Base-by-base conservation (phyloP, 306 rosid species). In the Malus sylvestris region DNA sequence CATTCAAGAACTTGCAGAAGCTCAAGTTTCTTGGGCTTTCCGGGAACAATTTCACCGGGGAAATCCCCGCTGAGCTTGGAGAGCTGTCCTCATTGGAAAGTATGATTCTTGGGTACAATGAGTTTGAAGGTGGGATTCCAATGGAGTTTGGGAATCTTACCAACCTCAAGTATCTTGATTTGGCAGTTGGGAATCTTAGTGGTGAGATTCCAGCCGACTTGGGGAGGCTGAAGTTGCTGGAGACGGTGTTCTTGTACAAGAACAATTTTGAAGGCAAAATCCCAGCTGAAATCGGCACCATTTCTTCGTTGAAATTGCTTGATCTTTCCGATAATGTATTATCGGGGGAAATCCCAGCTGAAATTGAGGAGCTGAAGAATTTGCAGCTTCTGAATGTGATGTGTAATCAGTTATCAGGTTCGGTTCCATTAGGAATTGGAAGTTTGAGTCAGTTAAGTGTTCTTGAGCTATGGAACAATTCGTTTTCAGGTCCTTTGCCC, bases 1-100 rank as follows among this genome's bases (percentile, higher is more conserved):
- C 97, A 25, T 86, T 88, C 66, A 83, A 81, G 71, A 86, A 84
- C 76, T 81, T 95, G 87, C 86, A 65, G 79, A 91, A 87, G 89
- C 83, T 95, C 79, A 92, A 83, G 88, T 95, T 92, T 89, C 96
- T 95, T 73, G 99, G 99, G 58, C 90, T 95, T 60, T 91, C 97
- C 2, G 99, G 99, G 76, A 95, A 92, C 60, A 92, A 91, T 53
- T 90, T 95, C 80, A 87, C 96, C 3, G 97, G 96, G 7, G 67
- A 67, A 77, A 88, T 95, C 82, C 97, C 97, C 53, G 72, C 86
- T 11, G 96, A 88, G 78, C 83, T 95, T 38, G 99, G 99, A 38
- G 79, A 83, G 78, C 88, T 95, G 80, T 82, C 83, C 19, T 89
- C 93, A 8, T 61, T 95, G 84, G 99, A 95, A 83, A 79, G 69